Evolutionary conservation across 352 stramenopile species (phyloP), one percentile per base, ranked within the genome.

Genomic region (Thraustotheca clavata): DNA sequence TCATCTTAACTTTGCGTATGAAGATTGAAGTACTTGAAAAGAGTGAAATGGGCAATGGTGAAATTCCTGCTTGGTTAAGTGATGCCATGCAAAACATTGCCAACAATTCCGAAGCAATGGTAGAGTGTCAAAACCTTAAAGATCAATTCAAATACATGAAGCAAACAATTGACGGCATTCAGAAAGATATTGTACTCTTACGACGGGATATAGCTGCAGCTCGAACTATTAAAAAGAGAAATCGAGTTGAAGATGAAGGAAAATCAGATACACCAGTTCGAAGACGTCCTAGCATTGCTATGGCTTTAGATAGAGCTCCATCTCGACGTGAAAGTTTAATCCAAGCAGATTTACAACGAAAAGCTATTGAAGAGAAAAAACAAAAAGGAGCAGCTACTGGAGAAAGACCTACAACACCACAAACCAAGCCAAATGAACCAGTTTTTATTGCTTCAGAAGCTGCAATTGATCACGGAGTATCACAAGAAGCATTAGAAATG

Each of bases 161-260:
- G 26, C 57, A 65, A 54, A 39, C 36, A 29, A 65, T 65, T 26
- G 57, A 65, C 26, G 57, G 35, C 5, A 61, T 93, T 12, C 81
- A 93, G 69, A 91, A 91, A 34, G 81, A 93, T 41, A 69, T 91
- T 36, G 70, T 89, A 41, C 76, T 90, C 41, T 52, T 93, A n/a
- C 79, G 79, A 1, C 79, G 90, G 27, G 83, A 93, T 5, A 46
- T 65, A 33, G 57, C 47, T 16, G 50, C 50, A 20, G 57, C 57
- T 14, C 40, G 46, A 20, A 65, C 38, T 20, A 16, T 65, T 31
- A 18, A 24, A 24, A 52, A 52, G 38, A 46, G 41, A 4, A 55
- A 54, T n/a, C 57, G 57, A n/a, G n/a, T n/a, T n/a, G n/a, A n/a
- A n/a, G n/a, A n/a, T n/a, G n/a, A 52, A 52, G 38, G 41, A 40